Percentiles rank a stretch among this genome's conserved stretches.
These are phyloP conservation scores for Hypoxylon trugodes DNA, from an alignment of 495 filamentous ascomycete species.

Conservation along the genomic window DNA sequence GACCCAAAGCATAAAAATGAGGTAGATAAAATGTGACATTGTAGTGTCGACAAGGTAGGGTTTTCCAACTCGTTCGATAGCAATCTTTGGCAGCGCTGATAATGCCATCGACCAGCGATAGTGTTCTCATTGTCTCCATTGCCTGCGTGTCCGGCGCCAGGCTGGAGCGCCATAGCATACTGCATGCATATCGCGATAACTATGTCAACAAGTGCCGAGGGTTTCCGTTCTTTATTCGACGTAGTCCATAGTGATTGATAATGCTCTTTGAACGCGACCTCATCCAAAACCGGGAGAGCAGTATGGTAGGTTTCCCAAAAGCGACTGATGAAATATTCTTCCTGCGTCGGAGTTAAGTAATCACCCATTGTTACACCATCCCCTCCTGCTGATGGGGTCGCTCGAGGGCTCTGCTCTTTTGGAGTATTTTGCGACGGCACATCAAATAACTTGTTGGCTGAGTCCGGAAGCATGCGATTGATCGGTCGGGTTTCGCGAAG, in stretches of 20 bases:
- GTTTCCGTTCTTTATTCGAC: slow-evolving; percentile 43
- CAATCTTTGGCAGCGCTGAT: slow-evolving; percentile 52
- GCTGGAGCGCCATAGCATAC: slow-evolving; percentile 44
- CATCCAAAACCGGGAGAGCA: slow-evolving; percentile 49
- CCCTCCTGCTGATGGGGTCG: not conserved
- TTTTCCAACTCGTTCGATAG: slow-evolving; percentile 56
- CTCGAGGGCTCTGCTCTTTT: not conserved
- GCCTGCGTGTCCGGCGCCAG: not conserved
- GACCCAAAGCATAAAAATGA: slow-evolving; percentile 57
- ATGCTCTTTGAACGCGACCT: slow-evolving; percentile 55
- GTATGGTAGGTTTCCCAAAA: slow-evolving; percentile 58
- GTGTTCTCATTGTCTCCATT: slow-evolving; percentile 45
- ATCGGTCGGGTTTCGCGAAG: slow-evolving; percentile 43
- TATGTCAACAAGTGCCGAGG: slow-evolving; percentile 62
- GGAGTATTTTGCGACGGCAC: slow-evolving; percentile 6
- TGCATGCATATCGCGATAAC: slow-evolving; percentile 63
- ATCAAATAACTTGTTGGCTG: slow-evolving; percentile 22
- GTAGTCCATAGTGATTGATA: slow-evolving; percentile 57
- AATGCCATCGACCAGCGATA: slow-evolving; percentile 54
- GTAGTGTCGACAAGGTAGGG: slow-evolving; percentile 56
- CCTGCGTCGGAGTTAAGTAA: slow-evolving; percentile 45
- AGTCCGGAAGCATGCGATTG: slow-evolving; percentile 30
- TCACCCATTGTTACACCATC: not conserved
- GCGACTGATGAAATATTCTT: slow-evolving; percentile 55
- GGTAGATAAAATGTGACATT: slow-evolving; percentile 57